Evolutionary conservation across 192 early-diverging fungal genomes (phyloP), one percentile per base, ranked within the genome.

Genomic region (Coemansia sp.): DNA sequence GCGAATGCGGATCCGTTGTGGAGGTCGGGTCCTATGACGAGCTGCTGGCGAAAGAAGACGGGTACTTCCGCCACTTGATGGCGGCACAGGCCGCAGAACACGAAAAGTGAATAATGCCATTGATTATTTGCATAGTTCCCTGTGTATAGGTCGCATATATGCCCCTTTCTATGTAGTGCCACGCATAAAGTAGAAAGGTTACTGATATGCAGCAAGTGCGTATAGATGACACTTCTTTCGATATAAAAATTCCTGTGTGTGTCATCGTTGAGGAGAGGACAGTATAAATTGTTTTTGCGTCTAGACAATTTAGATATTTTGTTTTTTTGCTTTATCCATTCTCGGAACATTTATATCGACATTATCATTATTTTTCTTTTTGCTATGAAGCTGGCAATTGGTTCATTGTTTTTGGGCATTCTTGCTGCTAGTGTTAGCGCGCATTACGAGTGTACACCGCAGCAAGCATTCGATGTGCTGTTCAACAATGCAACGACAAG

Each of bases 11-110:
- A 0, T 22, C 56, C 0, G 85, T 94, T 20, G 85, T 84, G 27
- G 94, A 95, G 73, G 69, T 50, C 10, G 92, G 92, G 15, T 73
- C 76, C n/a, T 92, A 91, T 58, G 66, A 82, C 1, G 86, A 91
- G 61, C 83, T 94, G 49, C 20, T 92, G 22, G 76, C 69, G 1
- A 61, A 70, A 22, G 71, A 78, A 32, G 78, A 87, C 15, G 80
- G 84, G 4, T 91, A 92, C 69, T 84, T 84, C 43, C 58, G 69
- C 0, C 68, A 65, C 2, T 64, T 85, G 67, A 82, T 85, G 75
- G 68, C 75, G 0, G 76, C 76, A 7, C 84, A 85, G 64, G 75
- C 78, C 3, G 69, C 73, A 5, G 70, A 81, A 29, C 71, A 73
- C 27, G 53, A 61, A 38, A 38, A 59, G 20, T 59, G 20, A 20